These are phyloP conservation scores for Linderniella brevidens DNA, from an alignment of 257 asterid genomes.

Conservation along the genomic window DNA sequence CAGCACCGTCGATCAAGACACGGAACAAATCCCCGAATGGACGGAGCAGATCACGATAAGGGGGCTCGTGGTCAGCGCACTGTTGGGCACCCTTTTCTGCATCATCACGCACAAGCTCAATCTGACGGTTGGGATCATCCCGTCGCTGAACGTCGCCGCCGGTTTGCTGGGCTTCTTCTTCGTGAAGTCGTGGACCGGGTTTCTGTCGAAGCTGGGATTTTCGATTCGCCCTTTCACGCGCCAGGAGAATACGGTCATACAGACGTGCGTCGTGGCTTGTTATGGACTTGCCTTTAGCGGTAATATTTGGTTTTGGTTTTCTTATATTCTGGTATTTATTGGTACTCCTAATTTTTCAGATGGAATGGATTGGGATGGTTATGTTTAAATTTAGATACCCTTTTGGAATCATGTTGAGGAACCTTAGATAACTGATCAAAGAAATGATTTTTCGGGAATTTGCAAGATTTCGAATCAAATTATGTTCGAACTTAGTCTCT, in stretches of 20 bases:
- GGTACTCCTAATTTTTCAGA: too few species aligned
- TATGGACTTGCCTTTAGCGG: conserved; percentile 95
- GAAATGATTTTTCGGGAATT: too few species aligned
- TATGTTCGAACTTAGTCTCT: too few species aligned
- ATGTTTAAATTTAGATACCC: neutral
- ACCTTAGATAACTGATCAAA: neutral
- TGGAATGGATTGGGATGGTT: neutral
- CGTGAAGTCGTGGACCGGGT: conserved; percentile 65
- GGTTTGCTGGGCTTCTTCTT: conserved; percentile 89
- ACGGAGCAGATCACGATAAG: conserved; percentile 85
- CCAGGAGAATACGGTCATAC: conserved; percentile 91
- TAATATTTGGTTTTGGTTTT: conserved; percentile 9
- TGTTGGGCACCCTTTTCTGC: conserved; percentile 71
- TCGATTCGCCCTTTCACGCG: conserved; percentile 49
- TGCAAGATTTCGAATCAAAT: too few species aligned
- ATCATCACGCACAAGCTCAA: conserved; percentile 87
- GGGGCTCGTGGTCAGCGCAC: conserved; percentile 71
- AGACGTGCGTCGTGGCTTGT: conserved; percentile 95
- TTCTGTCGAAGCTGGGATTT: conserved; percentile 43
- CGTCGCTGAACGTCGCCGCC: conserved; percentile 88
- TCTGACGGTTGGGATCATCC: conserved; percentile 86
- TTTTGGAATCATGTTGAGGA: neutral
- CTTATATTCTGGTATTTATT: neutral
- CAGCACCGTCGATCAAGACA: conserved; percentile 10
- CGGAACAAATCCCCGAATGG: conserved; percentile 46